Evolutionary conservation across 805 yeast genomes (phyloP), one percentile per base, ranked within the genome.

Genomic region (Wickerhamiella kurtzmanii): DNA sequence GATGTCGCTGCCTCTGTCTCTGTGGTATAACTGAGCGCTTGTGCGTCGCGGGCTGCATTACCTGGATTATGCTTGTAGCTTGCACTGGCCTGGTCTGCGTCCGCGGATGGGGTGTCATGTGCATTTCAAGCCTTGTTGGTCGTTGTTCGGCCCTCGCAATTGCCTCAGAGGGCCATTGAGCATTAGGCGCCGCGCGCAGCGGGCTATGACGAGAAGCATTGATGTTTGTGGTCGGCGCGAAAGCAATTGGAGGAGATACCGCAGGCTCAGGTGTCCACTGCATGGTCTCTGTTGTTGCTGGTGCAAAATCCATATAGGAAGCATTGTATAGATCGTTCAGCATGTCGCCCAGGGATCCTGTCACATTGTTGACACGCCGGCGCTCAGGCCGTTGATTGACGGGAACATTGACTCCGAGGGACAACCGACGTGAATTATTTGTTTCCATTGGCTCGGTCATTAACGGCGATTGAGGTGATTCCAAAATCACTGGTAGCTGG

Each of bases 341-440:
- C 6, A 36, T 6, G 17, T 36, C 19, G 38, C 8, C 19, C 13
- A n/a, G 19, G 6, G 38, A 16, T 8, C n/a, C 19, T 17, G 38
- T 25, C 11, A 8, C 25, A 28, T 4, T 28, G 17, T 13, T 15
- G 4, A 15, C 11, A 15, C 20, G 44, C 16, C 44, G 4, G 18
- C 44, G 41, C 18, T 45, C 37, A n/a, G 51, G 51, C n/a, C 51
- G 45, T 37, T 42, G 41, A 20, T 48, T 43, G 4, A 48, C 44
- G 15, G 51, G 51, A 15, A 48, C 38, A 35, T 48, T 48, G 22
- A 43, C 49, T 3, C 51, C 51, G 11, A 48, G 17, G 2, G 47
- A 43, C 18, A 47, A 25, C 22, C 47, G 50, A 4, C 50, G 47
- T 37, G 44, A n/a, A n/a, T n/a, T n/a, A n/a, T n/a, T n/a, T n/a